These are phyloP conservation scores for Guadua angustifolia DNA, from an alignment of 176 grass and related monocot genomes.

Conservation along the genomic window DNA sequence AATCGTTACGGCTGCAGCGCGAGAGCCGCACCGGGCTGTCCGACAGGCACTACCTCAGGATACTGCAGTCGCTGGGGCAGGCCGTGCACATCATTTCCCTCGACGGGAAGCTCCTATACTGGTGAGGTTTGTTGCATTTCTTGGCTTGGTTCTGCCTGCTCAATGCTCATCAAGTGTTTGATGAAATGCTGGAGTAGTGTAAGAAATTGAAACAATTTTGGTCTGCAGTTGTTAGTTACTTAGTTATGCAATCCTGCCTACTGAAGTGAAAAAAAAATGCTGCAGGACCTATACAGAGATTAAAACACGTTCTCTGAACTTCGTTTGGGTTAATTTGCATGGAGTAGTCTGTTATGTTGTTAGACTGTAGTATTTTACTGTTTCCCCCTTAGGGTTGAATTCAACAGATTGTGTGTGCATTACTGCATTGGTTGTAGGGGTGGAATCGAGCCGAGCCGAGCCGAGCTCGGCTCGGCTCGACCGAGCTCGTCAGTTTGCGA, in stretches of 20 bases:
- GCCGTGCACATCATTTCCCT: conserved; percentile 73
- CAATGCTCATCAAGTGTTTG: conserved; percentile 4
- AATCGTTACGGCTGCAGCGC: conserved; percentile 41
- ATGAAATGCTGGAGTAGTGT: not conserved
- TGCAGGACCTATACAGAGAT: not conserved
- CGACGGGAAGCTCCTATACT: conserved; percentile 70
- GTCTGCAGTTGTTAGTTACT: not conserved
- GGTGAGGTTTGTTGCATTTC: conserved; percentile 47
- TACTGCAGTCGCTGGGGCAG: conserved; percentile 84
- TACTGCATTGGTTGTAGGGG: not conserved
- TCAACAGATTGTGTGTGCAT: not conserved
- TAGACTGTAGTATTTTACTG: not conserved
- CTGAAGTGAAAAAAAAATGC: not conserved
- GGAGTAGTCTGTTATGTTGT: not conserved
- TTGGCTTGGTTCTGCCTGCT: not conserved
- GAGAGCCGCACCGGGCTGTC: conserved; percentile 51
- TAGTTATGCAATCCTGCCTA: not conserved
- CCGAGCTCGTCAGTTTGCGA: too few relatives aligned
- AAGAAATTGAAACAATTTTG: not conserved
- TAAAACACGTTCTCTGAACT: not conserved
- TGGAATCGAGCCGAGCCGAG: too few relatives aligned
- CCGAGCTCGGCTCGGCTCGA: too few relatives aligned
- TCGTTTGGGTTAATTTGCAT: not conserved
- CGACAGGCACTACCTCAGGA: conserved; percentile 67
- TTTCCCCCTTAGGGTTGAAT: not conserved